Percentiles rank a stretch among this genome's conserved stretches.
Evolutionary conservation across 352 stramenopile species (phyloP).

Genomic region (Pythium dissimile): DNA sequence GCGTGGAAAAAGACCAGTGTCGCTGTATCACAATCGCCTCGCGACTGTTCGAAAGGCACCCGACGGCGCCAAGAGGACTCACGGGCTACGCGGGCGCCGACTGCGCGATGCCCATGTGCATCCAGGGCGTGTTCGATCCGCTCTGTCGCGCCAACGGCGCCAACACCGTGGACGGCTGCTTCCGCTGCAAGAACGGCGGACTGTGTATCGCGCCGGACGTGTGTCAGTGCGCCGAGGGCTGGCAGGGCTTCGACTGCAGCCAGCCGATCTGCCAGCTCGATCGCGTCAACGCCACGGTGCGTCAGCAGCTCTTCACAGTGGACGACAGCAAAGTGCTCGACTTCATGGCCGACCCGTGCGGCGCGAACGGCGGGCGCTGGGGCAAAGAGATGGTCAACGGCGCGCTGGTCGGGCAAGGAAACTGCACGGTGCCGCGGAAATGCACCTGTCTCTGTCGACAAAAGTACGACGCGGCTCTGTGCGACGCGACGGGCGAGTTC

Average conservation of each 20-base stretch:
- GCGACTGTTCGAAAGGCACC: slow-evolving; percentile 74
- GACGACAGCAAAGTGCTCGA: slow-evolving; percentile 89
- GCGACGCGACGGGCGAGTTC: slow-evolving; percentile 61
- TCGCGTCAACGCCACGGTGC: slow-evolving; percentile 50
- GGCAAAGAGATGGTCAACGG: slow-evolving; percentile 72
- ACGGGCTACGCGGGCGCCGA: slow-evolving; percentile 93
- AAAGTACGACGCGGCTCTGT: slow-evolving; percentile 69
- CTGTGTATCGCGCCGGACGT: slow-evolving; percentile 88
- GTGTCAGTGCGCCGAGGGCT: slow-evolving; percentile 90
- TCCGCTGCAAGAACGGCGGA: slow-evolving; percentile 92
- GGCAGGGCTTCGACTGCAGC: slow-evolving; percentile 93
- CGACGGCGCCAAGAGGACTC: slow-evolving; percentile 61
- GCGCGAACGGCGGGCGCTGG: slow-evolving; percentile 69
- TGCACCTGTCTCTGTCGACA: slow-evolving; percentile 91
- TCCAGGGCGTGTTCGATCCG: slow-evolving; percentile 94
- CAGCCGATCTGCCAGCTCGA: slow-evolving; percentile 86
- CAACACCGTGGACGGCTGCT: slow-evolving; percentile 88
- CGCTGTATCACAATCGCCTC: slow-evolving; percentile 88
- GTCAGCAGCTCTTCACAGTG: slow-evolving; percentile 90
- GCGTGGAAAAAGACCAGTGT: slow-evolving; percentile 91
- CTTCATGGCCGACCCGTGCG: slow-evolving; percentile 95
- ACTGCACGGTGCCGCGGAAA: slow-evolving; percentile 89
- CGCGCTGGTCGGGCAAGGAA: slow-evolving; percentile 80
- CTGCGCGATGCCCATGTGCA: slow-evolving; percentile 94
- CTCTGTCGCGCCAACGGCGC: slow-evolving; percentile 55